Percentiles rank a stretch among this genome's conserved stretches.
Evolutionary conservation across 306 rosid genomes (phyloP).

Genomic region (Crataegus laevigata): DNA sequence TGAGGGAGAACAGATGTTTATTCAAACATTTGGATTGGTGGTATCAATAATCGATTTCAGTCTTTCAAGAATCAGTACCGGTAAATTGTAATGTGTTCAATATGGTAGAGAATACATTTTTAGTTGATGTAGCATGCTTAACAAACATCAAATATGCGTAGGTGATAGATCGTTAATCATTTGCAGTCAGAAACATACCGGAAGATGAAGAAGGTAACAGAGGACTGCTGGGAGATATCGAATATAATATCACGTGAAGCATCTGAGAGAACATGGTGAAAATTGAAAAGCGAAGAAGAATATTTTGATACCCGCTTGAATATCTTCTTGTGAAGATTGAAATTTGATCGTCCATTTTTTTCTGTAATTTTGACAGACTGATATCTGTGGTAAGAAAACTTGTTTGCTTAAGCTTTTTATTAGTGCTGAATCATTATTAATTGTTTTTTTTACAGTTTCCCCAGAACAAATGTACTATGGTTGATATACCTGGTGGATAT

Average conservation of each 20-base stretch:
- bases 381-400: not conserved
- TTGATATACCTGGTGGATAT: constrained; percentile 77
- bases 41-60: constrained; percentile 87
- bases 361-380: not conserved
- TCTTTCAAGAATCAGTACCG: constrained; percentile 80
- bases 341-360: not conserved
- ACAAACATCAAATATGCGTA: constrained; percentile 27
- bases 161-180: constrained; percentile 38
- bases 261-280: not conserved
- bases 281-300: not conserved
- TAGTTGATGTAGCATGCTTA: constrained; percentile 6
- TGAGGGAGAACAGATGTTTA: constrained; percentile 51
- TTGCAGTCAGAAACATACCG: constrained; percentile 86
- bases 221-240: constrained; percentile 69
- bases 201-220: constrained; percentile 81
- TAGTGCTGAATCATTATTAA: constrained; percentile 11
- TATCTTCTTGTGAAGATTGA: not conserved
- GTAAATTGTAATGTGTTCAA: constrained; percentile 22
- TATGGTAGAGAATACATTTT: constrained; percentile 3
- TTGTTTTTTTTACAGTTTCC: constrained; percentile 46
- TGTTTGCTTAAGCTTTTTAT: not conserved
- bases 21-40: constrained; percentile 62
- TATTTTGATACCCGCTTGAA: not conserved
- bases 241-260: not conserved
- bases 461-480: constrained; percentile 86